phyloP scores from a whole-genome alignment of 2,329 filamentous ascomycete species.

The Capronia americana region DNA sequence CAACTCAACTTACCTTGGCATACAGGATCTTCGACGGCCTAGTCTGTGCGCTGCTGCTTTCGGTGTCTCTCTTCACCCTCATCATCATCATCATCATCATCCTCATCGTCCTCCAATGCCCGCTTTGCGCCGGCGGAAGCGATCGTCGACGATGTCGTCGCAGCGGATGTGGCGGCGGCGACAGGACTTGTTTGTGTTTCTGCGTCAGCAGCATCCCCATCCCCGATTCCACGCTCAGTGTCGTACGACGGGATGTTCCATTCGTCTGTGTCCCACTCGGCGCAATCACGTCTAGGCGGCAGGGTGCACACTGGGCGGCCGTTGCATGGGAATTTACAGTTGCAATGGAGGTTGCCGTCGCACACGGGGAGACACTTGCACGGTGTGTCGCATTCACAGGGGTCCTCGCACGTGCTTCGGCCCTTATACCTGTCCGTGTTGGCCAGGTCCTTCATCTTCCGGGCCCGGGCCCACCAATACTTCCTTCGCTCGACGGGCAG shows the following conservation, averaged over 20 bases:
- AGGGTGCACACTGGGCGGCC: not conserved
- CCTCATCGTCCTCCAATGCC: not conserved
- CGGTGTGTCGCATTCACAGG: not conserved
- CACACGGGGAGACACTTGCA: not conserved
- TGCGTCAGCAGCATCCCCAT: too few species aligned
- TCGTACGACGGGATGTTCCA: not conserved
- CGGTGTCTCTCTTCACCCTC: not conserved
- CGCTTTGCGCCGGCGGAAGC: not conserved
- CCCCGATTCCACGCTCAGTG: too few species aligned
- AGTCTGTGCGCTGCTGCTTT: not conserved
- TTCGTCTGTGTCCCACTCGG: not conserved
- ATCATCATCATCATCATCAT: not conserved
- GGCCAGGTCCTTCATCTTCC: not conserved
- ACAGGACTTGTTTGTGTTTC: too few species aligned
- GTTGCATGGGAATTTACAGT: not conserved
- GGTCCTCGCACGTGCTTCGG: not conserved
- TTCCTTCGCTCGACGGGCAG: not conserved
- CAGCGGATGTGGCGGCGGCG: too few species aligned
- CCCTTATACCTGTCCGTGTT: not conserved
- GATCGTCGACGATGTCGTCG: too few species aligned
- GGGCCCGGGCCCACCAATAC: constrained; percentile 10
- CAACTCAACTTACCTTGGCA: too few species aligned
- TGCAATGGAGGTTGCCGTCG: not conserved
- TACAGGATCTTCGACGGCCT: not conserved
- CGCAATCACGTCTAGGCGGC: not conserved